A percentile compares a stretch with the other conserved stretches of the same genome.
Conservation (phyloP, 164 flowering plant species). For the Magnolia sinica region DNA sequence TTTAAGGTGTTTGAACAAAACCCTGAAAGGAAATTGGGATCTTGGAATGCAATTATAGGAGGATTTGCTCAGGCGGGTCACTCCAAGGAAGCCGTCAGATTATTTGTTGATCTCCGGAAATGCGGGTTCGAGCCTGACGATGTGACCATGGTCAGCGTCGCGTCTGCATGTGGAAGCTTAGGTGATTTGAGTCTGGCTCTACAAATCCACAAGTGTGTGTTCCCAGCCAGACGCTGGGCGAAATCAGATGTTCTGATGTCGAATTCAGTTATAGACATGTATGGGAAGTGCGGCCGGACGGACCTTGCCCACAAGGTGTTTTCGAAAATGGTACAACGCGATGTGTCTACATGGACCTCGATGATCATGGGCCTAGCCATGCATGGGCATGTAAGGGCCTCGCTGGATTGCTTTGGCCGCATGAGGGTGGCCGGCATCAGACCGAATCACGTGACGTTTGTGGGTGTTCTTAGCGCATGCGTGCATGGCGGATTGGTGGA, state of each 20-base stretch:
- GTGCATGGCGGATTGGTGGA: conserved; percentile 64
- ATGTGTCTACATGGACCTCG: conserved; percentile 64
- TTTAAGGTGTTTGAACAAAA: conserved; percentile 53
- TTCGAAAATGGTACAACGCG: conserved; percentile 27
- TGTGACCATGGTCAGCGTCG: conserved; percentile 61
- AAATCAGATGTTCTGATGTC: conserved; percentile 41
- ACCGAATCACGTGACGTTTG: conserved; percentile 69
- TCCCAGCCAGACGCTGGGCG: conserved; percentile 31
- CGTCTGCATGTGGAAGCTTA: conserved; percentile 58
- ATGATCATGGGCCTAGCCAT: conserved; percentile 57
- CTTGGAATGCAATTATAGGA: conserved; percentile 62
- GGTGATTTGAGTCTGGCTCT: conserved; percentile 52
- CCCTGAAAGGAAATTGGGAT: conserved; percentile 49
- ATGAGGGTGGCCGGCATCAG: conserved; percentile 42
- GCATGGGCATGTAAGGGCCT: conserved; percentile 45
- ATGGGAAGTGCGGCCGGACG: conserved; percentile 66
- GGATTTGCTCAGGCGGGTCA: conserved; percentile 55
- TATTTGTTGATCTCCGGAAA: conserved; percentile 38
- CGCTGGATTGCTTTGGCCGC: conserved; percentile 39
- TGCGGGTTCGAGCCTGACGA: conserved; percentile 54
- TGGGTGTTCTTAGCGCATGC: conserved; percentile 64
- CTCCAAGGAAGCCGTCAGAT: conserved; percentile 34
- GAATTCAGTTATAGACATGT: conserved; percentile 64
- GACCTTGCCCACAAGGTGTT: conserved; percentile 50
- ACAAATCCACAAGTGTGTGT: conserved; percentile 58